Percentiles rank a stretch among this genome's conserved stretches.
Evolutionary conservation across 768 basidiomycete species (phyloP).

Genomic region (Tylopilus plumbeoviolaceoides): DNA sequence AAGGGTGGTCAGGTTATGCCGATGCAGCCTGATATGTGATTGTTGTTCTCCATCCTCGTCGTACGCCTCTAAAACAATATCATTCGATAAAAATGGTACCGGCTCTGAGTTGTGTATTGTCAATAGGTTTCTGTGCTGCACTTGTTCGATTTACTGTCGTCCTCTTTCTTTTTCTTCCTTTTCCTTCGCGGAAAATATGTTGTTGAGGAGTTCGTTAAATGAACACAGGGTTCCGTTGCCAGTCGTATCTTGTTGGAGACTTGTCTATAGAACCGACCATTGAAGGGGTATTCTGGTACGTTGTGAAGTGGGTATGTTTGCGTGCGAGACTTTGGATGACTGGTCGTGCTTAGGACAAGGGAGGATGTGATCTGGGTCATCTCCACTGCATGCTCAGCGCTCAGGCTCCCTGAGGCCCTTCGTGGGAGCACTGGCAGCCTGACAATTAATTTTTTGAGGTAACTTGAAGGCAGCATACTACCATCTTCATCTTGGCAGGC

Average conservation of each 20-base stretch:
- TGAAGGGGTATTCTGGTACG: too few relatives aligned
- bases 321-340: too few relatives aligned
- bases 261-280: too few relatives aligned
- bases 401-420: too few relatives aligned
- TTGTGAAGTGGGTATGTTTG: too few relatives aligned
- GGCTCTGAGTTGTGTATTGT: neutral
- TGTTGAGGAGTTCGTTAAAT: slow-evolving; percentile 3
- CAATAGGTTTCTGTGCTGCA: neutral
- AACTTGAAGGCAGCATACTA: too few relatives aligned
- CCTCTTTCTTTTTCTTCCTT: neutral
- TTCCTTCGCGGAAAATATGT: neutral
- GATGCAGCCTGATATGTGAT: slow-evolving; percentile 53
- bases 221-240: neutral
- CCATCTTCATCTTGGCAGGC: too few relatives aligned
- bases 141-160: neutral
- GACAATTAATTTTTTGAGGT: too few relatives aligned
- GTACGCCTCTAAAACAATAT: neutral
- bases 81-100: neutral
- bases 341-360: too few relatives aligned
- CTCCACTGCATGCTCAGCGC: too few relatives aligned
- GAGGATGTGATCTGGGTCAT: too few relatives aligned
- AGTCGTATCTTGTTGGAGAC: neutral
- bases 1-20: slow-evolving; percentile 76
- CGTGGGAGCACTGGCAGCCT: too few relatives aligned
- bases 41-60: neutral